Evolutionary conservation across 257 asterid species (phyloP).

Genomic region (Datura wrightii): DNA sequence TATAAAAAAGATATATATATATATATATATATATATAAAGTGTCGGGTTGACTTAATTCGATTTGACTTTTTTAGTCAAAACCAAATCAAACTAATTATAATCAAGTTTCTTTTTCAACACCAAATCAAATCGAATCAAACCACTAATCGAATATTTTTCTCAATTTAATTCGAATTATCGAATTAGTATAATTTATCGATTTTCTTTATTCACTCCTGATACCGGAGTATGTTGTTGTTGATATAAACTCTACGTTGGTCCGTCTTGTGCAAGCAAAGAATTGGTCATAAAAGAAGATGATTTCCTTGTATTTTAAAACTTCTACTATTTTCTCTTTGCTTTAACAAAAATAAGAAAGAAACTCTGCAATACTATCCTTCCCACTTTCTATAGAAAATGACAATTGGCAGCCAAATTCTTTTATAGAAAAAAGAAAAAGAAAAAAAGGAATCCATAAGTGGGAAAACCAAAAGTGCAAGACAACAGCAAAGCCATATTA

Average conservation of each 20-base stretch:
- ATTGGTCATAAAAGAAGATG: background rate
- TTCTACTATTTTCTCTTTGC: background rate
- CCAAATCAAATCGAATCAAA: too few species aligned
- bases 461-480: background rate
- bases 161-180: too few species aligned
- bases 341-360: slow-evolving; percentile 14
- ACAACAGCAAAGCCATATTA: slow-evolving; percentile 6
- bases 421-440: slow-evolving; percentile 11
- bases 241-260: background rate
- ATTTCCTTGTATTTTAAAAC: background rate
- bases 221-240: too few species aligned
- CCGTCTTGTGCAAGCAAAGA: slow-evolving; percentile 2
- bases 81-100: too few species aligned
- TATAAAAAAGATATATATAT: too few species aligned
- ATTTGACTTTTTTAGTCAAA: too few species aligned
- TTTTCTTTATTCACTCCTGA: too few species aligned
- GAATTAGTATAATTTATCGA: too few species aligned
- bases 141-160: too few species aligned
- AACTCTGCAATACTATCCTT: background rate
- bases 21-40: too few species aligned
- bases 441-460: background rate
- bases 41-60: too few species aligned
- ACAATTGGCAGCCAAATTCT: background rate
- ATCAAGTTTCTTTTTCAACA: too few species aligned
- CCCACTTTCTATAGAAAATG: background rate